These are phyloP conservation scores for Neckera pumila DNA, from an alignment of 225 moss, liverwort and hornwort species.

Conservation along the genomic window DNA sequence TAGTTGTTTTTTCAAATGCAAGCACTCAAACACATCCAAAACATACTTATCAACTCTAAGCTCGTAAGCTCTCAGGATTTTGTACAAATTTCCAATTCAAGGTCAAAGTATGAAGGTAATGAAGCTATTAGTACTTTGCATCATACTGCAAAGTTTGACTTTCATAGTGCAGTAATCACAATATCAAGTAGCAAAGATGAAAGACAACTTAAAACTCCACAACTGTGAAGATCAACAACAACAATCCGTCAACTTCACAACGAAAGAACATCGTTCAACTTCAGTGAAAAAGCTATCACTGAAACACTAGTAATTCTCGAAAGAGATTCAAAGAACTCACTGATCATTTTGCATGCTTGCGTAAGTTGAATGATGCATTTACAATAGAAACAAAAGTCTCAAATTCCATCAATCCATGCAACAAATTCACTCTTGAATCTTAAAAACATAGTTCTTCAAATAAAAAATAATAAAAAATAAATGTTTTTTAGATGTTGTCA, in stretches of 20 bases:
- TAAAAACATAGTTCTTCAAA: fast-evolving
- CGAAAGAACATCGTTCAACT: no score
- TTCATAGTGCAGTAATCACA: fast-evolving
- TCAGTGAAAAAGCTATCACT: fast-evolving
- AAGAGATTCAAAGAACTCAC: fast-evolving
- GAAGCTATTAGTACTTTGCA: neutral
- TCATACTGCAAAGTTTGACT: neutral
- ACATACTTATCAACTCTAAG: no score
- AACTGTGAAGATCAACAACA: neutral
- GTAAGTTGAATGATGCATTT: fast-evolving
- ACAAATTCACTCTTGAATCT: fast-evolving
- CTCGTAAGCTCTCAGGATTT: neutral
- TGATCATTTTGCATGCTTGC: fast-evolving
- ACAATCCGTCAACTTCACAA: neutral
- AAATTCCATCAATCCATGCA: fast-evolving
- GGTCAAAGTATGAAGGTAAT: neutral
- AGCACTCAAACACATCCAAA: no score
- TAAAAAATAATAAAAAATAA: no score
- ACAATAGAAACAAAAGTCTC: fast-evolving
- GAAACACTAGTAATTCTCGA: fast-evolving
- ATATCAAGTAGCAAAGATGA: neutral
- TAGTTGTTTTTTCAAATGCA: neutral
- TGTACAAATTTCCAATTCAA: no score
- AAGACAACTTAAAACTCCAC: fast-evolving
- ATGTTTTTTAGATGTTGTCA: no score